A percentile compares a stretch with the other conserved stretches of the same genome.
Conservation (phyloP, 768 basidiomycete genomes). For the Clitopilus hobsonii region DNA sequence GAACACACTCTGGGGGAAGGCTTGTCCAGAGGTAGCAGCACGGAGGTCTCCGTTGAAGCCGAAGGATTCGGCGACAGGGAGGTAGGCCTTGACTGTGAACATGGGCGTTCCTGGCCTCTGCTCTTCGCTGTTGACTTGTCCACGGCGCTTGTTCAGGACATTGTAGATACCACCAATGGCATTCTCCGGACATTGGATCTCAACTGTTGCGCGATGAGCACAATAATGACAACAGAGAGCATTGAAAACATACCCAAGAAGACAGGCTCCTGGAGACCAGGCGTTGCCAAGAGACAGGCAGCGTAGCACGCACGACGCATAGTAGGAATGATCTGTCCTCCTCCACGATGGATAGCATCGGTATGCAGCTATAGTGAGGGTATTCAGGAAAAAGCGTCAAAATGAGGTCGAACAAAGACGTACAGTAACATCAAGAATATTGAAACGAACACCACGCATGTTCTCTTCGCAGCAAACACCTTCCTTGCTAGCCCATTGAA, state of each 20-base stretch:
- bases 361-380: slow-evolving; percentile 68
- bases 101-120: slow-evolving; percentile 98
- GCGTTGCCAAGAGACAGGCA: slow-evolving; percentile 86
- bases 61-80: slow-evolving; percentile 89
- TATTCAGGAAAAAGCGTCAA: neutral
- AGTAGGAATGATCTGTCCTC: slow-evolving; percentile 97
- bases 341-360: slow-evolving; percentile 99
- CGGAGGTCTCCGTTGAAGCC: slow-evolving; percentile 98
- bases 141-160: slow-evolving; percentile 92
- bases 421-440: slow-evolving; percentile 94
- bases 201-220: slow-evolving; percentile 47
- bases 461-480: slow-evolving; percentile 95
- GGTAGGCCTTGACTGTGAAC: slow-evolving; percentile 98
- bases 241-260: slow-evolving; percentile 67
- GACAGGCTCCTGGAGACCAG: slow-evolving; percentile 92
- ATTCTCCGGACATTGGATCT: slow-evolving; percentile 97
- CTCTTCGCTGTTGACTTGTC: slow-evolving; percentile 97
- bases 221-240: slow-evolving; percentile 1
- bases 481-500: slow-evolving; percentile 99
- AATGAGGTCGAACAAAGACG: slow-evolving; percentile 18
- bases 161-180: slow-evolving; percentile 98
- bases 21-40: slow-evolving; percentile 89
- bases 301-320: slow-evolving; percentile 96
- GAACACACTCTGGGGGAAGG: slow-evolving; percentile 94
- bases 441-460: slow-evolving; percentile 97